These are phyloP conservation scores for Rhodotorula taiwanensis DNA, from an alignment of 768 basidiomycete genomes.

Conservation along the genomic window DNA sequence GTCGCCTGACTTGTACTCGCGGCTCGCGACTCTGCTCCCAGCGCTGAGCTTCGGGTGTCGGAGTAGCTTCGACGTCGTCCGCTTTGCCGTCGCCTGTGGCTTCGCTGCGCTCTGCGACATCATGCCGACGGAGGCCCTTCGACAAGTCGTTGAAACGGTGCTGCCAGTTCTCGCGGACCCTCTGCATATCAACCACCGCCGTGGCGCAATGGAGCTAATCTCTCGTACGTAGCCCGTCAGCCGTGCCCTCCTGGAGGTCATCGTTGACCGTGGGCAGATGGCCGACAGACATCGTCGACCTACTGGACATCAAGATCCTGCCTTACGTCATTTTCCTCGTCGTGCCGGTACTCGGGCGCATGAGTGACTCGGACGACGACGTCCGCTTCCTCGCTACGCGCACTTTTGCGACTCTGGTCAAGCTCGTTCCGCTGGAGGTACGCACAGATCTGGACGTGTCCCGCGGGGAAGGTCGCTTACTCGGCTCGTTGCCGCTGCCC, in stretches of 20 bases:
- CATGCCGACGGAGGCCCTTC: slow-evolving; percentile 80
- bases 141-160: slow-evolving; percentile 73
- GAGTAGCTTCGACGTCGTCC: slow-evolving; percentile 79
- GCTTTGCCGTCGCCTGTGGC: slow-evolving; percentile 77
- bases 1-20: slow-evolving; percentile 61
- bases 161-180: slow-evolving; percentile 78
- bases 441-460: slow-evolving; percentile 28
- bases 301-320: slow-evolving; percentile 83
- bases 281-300: slow-evolving; percentile 72
- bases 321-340: slow-evolving; percentile 96
- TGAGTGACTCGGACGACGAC: slow-evolving; percentile 90
- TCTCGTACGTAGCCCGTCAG: slow-evolving; percentile 61
- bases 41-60: slow-evolving; percentile 68
- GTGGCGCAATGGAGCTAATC: slow-evolving; percentile 82
- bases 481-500: not conserved
- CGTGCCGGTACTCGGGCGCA: slow-evolving; percentile 89
- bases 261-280: no score
- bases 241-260: not conserved
- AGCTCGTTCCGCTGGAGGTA: slow-evolving; percentile 97
- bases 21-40: slow-evolving; percentile 67
- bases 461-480: not conserved
- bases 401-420: slow-evolving; percentile 91
- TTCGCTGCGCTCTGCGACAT: slow-evolving; percentile 81
- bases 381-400: slow-evolving; percentile 91
- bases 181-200: slow-evolving; percentile 63